Evolutionary conservation across 306 rosid species (phyloP), one percentile per base, ranked within the genome.

Genomic region (Adenanthera pavonina): DNA sequence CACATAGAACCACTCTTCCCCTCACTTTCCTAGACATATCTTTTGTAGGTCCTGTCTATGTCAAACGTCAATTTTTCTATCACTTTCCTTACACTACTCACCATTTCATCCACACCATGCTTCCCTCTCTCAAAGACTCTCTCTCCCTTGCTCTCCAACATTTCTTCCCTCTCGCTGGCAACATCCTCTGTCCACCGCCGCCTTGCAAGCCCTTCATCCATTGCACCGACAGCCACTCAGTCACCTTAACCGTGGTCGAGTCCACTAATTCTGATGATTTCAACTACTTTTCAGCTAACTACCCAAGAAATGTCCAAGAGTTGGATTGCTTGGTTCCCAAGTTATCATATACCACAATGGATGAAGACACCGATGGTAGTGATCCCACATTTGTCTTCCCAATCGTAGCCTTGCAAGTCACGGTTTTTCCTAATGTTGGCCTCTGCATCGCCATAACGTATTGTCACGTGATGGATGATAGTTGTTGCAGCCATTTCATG

Each of bases 11-110:
- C 36, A 43, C 80, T 59, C 91, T 86, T 61, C 89, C 90, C 33
- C 85, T 48, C 68, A 78, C 91, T 74, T 90, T 68, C 84, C 87
- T 84, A 47, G 97, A 90, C 77, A 74, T 84, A 46, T 86, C 87
- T 61, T 60, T 87, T 25, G 81, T 75, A 5, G 85, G 87, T 76
- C 89, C 83, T 4, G 19, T 86, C 34, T 77, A 86, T 0, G 85
- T 77, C 1, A 80, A 41, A 67, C 85, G 89, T 49, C 87, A 80
- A 77, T 90, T 89, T 78, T 88, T 92, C 87, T 90, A 87, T 35
- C 66, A 85, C 2, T 82, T 77, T 68, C 82, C 89, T 0, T 33
- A 30, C 19, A 16, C 89, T 17, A 80, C 74, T 2, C 20, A 71
- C 47, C 65, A 85, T 77, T 87, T 89, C 74, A 68, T 66, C 3